These are phyloP conservation scores for Penicillium frequentans DNA, from an alignment of 2,329 filamentous ascomycete species.

Conservation along the genomic window DNA sequence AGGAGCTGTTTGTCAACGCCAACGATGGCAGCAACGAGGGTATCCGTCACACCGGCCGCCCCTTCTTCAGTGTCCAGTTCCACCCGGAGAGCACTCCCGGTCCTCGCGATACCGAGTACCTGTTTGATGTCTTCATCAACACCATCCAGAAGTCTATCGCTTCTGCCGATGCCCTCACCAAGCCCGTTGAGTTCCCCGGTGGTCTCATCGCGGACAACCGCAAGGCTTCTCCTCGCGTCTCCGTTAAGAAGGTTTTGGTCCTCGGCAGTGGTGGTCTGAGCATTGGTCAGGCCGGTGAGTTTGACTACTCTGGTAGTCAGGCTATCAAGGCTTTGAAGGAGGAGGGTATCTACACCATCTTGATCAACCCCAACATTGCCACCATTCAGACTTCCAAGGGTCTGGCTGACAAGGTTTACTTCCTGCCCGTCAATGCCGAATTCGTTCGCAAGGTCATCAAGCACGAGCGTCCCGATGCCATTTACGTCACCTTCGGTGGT, in stretches of 20 bases:
- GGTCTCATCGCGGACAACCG: slow-evolving; percentile 78
- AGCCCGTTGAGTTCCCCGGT: slow-evolving; percentile 83
- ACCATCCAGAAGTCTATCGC: slow-evolving; percentile 72
- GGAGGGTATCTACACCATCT: slow-evolving; percentile 94
- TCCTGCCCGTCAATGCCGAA: slow-evolving; percentile 92
- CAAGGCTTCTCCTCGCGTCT: slow-evolving; percentile 71
- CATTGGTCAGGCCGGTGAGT: slow-evolving; percentile 97
- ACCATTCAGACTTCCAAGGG: slow-evolving; percentile 99
- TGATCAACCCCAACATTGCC: slow-evolving; percentile 99
- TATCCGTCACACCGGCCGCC: slow-evolving; percentile 80
- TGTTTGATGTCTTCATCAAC: slow-evolving; percentile 95
- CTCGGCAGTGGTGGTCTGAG: slow-evolving; percentile 92
- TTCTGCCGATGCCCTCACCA: slow-evolving; percentile 65
- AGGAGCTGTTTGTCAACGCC: slow-evolving; percentile 94
- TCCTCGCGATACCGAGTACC: slow-evolving; percentile 89
- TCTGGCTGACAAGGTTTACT: slow-evolving; percentile 97
- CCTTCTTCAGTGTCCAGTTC: slow-evolving; percentile 99
- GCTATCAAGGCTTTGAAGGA: slow-evolving; percentile 98
- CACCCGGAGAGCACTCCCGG: slow-evolving; percentile 97
- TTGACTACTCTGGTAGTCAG: slow-evolving; percentile 97
- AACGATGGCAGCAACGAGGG: slow-evolving; percentile 98
- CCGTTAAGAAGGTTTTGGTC: slow-evolving; percentile 91
- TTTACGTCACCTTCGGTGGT: slow-evolving; percentile 96
- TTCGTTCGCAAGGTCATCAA: slow-evolving; percentile 97
- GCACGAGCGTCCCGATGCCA: slow-evolving; percentile 91